Base-by-base conservation (phyloP, 768 basidiomycete genomes). In the Cystobasidium onofrii region DNA sequence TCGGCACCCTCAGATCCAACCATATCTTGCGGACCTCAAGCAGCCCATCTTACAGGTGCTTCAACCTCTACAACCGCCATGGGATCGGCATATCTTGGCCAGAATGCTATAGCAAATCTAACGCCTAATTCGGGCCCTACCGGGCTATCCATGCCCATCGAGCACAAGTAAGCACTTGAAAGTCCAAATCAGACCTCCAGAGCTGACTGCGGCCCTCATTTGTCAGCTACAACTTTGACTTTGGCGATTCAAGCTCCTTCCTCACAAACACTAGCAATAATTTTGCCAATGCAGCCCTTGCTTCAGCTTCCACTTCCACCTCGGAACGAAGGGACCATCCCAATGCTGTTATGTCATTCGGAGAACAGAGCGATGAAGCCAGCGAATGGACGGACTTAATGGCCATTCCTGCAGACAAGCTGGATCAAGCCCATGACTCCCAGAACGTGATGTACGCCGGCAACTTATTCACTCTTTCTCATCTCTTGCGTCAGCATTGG, bases 401-500 rank as follows among this genome's bases (percentile, higher is more conserved):
- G 57, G 57, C 57, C 20, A 27, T 60, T 3, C 57, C 57, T 17
- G 29, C 23, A 29, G 57, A 60, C 27, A 27, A 23, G 33, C 57
- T 60, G 15, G 57, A 60, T 27, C 13, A 60, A 29, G 33, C 57
- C 6, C 57, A 60, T 29, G 33, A 27, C 12, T 60, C 57, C 27
- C 57, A 60, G 20, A 60, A 60, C 27, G 57, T 60, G 10, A 60
- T 60, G 57, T 60, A 60, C 20, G 57, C 57, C 23, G 57, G 57
- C 3, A 34, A 29, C 57, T 27, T 60, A 3, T 60, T 60, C 57
- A 60, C 57, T 15, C 27, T 60, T 12, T 60, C 57, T 6, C 57
- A 60, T 60, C 57, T 60, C 23, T 34, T 60, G 29, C 57, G 57
- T 27, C 57, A 60, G 27, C 57, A 60, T 29, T 60, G 57, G 57